These are phyloP conservation scores for Cenococcum geophilum DNA, from an alignment of 495 filamentous ascomycete genomes.

Conservation along the genomic window DNA sequence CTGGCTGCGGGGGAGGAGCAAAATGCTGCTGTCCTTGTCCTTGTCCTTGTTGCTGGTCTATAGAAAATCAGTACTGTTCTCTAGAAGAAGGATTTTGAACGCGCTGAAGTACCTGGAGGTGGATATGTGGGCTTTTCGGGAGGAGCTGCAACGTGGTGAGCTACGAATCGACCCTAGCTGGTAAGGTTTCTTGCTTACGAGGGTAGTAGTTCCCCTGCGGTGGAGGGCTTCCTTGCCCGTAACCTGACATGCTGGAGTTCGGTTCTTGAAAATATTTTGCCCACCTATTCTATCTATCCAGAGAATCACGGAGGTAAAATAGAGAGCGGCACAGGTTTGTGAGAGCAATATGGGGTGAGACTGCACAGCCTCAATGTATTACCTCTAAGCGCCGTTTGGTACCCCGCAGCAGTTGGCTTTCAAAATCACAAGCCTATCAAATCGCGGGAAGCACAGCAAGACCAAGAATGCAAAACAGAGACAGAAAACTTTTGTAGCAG, in stretches of 20 bases:
- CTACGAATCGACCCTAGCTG: background rate
- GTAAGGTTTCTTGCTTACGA: constrained; percentile 29
- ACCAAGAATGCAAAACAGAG: no score
- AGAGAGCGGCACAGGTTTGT: background rate
- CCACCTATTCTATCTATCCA: background rate
- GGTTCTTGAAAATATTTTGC: no score
- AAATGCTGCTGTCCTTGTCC: constrained; percentile 33
- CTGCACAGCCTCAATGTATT: no score
- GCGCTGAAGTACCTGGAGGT: constrained; percentile 19
- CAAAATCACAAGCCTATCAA: no score
- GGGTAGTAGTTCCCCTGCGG: constrained; percentile 36
- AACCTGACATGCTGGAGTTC: background rate
- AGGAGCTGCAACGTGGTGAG: constrained; percentile 30
- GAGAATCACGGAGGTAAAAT: background rate
- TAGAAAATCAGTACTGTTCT: constrained; percentile 10
- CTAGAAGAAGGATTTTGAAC: constrained; percentile 7
- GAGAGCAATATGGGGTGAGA: background rate
- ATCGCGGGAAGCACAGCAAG: no score
- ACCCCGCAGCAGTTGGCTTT: no score
- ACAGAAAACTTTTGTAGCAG: no score
- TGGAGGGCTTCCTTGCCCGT: constrained; percentile 18
- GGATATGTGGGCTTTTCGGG: constrained; percentile 17
- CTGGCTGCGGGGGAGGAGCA: constrained; percentile 38
- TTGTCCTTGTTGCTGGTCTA: constrained; percentile 19
- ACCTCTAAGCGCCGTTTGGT: no score